These are phyloP conservation scores for Coemansia sp. DNA, from an alignment of 192 early-diverging fungal species.

Conservation along the genomic window DNA sequence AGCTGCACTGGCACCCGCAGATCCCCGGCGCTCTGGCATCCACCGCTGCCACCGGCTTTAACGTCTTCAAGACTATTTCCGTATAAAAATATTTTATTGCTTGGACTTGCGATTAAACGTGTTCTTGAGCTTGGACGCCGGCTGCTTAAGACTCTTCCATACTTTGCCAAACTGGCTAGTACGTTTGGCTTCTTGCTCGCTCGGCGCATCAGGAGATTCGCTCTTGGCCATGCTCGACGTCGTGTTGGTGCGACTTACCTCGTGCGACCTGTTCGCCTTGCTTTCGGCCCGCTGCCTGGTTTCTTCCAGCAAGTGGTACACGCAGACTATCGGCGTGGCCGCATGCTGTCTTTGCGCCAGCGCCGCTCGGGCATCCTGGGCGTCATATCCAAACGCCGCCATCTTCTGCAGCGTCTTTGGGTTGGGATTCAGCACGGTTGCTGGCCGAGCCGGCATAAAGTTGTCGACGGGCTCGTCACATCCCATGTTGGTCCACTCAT, in stretches of 20 bases:
- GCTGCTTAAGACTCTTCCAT: slow-evolving; percentile 1
- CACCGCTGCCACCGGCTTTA: slow-evolving; percentile 87
- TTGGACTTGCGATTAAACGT: neutral
- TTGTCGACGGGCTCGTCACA: slow-evolving; percentile 60
- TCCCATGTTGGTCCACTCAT: slow-evolving; percentile 75
- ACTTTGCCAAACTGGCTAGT: slow-evolving; percentile 4
- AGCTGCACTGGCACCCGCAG: slow-evolving; percentile 96
- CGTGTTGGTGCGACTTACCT: neutral
- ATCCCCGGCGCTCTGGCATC: slow-evolving; percentile 85
- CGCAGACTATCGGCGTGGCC: slow-evolving; percentile 38
- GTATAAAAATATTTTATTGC: slow-evolving; percentile 53
- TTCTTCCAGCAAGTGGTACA: slow-evolving; percentile 49
- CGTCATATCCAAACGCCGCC: slow-evolving; percentile 26
- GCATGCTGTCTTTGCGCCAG: slow-evolving; percentile 30
- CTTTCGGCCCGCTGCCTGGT: neutral
- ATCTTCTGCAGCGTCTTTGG: slow-evolving; percentile 39
- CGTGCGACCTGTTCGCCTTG: neutral
- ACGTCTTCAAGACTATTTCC: slow-evolving; percentile 97
- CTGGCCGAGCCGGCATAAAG: slow-evolving; percentile 58
- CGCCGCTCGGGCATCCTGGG: slow-evolving; percentile 18
- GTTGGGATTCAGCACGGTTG: slow-evolving; percentile 35
- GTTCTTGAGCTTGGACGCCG: slow-evolving; percentile 4
- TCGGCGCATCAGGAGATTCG: too few relatives aligned
- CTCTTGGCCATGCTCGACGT: neutral
- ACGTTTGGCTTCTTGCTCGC: neutral